phyloP scores from a whole-genome alignment of 225 moss, liverwort and hornwort species.

The Climacium dendroides region DNA sequence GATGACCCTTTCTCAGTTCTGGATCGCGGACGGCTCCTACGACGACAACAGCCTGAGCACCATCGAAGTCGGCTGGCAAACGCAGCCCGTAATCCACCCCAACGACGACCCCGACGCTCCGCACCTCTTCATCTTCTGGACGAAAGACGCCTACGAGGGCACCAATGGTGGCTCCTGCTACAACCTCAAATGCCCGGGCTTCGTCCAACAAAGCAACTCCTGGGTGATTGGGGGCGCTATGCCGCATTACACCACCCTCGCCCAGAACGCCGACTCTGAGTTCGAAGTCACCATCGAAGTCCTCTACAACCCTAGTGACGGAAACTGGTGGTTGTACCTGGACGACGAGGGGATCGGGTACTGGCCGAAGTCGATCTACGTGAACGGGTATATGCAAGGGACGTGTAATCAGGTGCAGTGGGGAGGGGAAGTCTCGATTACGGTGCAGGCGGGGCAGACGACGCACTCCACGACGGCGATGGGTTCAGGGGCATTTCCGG shows the following conservation, averaged over 20 bases:
- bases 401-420: not conserved
- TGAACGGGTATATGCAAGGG: not conserved
- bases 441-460: too few species aligned
- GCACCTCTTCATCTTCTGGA: conserved; percentile 25
- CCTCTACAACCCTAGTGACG: not conserved
- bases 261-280: not conserved
- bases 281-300: not conserved
- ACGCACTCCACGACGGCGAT: not conserved
- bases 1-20: conserved; percentile 9
- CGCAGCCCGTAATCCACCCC: not conserved
- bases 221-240: conserved; percentile 10
- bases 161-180: not conserved
- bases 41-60: not conserved
- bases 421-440: not conserved
- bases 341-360: not conserved
- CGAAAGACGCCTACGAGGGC: not conserved
- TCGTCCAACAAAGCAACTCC: not conserved
- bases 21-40: not conserved
- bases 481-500: conserved; percentile 14
- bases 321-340: not conserved
- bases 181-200: not conserved
- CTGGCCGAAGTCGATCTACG: conserved; percentile 3
- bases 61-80: conserved; percentile 25
- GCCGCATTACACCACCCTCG: not conserved
- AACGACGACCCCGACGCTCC: not conserved